Evolutionary conservation across 495 filamentous ascomycete species (phyloP), one percentile per base, ranked within the genome.

Genomic region (Aspergillus ellipticus): DNA sequence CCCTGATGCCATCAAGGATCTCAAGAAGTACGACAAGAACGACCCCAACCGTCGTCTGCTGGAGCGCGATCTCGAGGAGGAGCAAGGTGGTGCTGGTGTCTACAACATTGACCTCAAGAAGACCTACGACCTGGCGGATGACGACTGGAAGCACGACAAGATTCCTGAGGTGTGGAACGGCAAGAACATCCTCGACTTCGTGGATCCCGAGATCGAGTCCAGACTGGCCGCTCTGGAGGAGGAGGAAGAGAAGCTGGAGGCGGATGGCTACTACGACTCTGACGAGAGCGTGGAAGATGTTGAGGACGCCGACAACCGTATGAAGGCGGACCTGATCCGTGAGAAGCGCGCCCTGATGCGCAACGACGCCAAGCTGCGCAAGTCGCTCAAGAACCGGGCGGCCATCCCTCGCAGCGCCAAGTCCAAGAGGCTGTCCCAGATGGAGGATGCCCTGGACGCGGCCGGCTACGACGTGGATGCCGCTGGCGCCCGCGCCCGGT

Each of bases 171-270:
- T 93, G 39, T 87, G 89, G 74, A 85, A 96, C 62, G 94, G 94
- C 66, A 90, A 89, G 79, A 97, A 98, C 73, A 89, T 98, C 29
- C 91, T 90, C 77, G 94, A 98, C 69, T 98, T 87, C 68, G 85
- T 97, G 67, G 94, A 97, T 61, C 92, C 94, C 0, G 94, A 98
- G 55, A 97, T 98, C 70, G 94, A 96, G 61, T 79, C 82, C 55
- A 97, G 93, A 74, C 80, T 98, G 37, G 85, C 85, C 24, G 90
- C 91, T 42, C 79, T 98, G 35, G 94, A 98, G 70, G 92, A 90
- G 53, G 94, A 98, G 65, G 94, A 98, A 65, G 92, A 96, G 73
- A 85, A 85, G 51, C 80, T 97, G 3, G 84, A 96, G 73, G 87
- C 84, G 11, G 85, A 90, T 33, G 92, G 92, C 42, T 93, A 84